These are phyloP conservation scores for Clarkia xantiana DNA, from an alignment of 345 rosid species.

Conservation along the genomic window DNA sequence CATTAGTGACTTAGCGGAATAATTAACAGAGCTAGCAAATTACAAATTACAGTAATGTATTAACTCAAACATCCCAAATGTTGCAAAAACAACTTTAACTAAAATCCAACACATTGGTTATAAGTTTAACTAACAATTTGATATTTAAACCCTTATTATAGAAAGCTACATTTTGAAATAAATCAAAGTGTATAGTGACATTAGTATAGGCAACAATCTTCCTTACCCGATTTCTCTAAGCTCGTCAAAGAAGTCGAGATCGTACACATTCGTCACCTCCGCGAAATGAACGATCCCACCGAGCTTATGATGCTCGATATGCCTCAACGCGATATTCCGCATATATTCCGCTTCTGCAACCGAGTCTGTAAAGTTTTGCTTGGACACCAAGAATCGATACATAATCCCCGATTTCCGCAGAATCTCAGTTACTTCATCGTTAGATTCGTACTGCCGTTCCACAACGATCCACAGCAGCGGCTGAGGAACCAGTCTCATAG, in stretches of 20 bases:
- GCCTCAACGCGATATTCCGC: conserved; percentile 62
- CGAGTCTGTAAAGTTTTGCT: conserved; percentile 52
- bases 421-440: conserved; percentile 20
- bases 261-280: conserved; percentile 55
- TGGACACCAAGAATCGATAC: conserved; percentile 65
- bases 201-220: no score
- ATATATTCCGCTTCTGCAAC: conserved; percentile 59
- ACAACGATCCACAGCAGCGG: conserved; percentile 76
- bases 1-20: no score
- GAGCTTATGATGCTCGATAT: conserved; percentile 64
- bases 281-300: conserved; percentile 90
- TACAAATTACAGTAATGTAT: no score
- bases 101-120: no score
- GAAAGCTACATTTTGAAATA: no score
- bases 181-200: no score
- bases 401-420: conserved; percentile 67
- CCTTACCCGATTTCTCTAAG: conserved; percentile 76
- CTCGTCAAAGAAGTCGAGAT: conserved; percentile 66
- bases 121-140: no score
- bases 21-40: no score
- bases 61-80: no score
- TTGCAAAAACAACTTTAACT: no score
- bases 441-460: conserved; percentile 30
- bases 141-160: no score
- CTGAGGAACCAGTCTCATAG: conserved; percentile 41